Conservation (phyloP, 2,329 filamentous ascomycete species). For the Xylariaceae sp. region DNA sequence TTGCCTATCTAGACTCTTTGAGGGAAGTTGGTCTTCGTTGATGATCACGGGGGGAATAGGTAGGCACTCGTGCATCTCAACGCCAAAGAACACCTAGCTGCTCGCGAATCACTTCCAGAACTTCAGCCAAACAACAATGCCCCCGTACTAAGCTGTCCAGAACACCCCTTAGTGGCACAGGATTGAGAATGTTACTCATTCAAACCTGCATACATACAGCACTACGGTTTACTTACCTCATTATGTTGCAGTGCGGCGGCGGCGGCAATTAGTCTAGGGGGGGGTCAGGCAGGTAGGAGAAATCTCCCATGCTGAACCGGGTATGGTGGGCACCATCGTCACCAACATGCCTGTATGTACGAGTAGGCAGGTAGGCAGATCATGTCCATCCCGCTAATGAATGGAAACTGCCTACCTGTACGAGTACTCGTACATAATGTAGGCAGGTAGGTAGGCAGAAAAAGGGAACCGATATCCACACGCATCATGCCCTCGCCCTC, state of each 20-base stretch:
- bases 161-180: too few relatives aligned
- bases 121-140: too few relatives aligned
- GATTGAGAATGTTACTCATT: not conserved
- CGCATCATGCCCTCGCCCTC: not conserved
- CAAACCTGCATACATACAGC: conserved; percentile 16
- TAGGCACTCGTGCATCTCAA: too few relatives aligned
- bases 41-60: too few relatives aligned
- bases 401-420: too few relatives aligned
- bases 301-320: not conserved
- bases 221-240: conserved; percentile 1
- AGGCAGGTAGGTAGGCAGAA: not conserved
- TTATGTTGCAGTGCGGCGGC: conserved; percentile 17
- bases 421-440: too few relatives aligned
- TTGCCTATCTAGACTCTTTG: too few relatives aligned
- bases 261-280: not conserved
- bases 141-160: too few relatives aligned
- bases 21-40: too few relatives aligned
- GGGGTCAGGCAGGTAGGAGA: not conserved
- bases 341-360: not conserved
- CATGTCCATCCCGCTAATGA: not conserved
- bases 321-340: not conserved
- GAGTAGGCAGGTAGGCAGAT: not conserved
- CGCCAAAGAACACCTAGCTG: too few relatives aligned
- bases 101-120: too few relatives aligned
- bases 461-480: not conserved